Conservation (phyloP, 768 basidiomycete genomes). For the Amyloporia xantha region DNA sequence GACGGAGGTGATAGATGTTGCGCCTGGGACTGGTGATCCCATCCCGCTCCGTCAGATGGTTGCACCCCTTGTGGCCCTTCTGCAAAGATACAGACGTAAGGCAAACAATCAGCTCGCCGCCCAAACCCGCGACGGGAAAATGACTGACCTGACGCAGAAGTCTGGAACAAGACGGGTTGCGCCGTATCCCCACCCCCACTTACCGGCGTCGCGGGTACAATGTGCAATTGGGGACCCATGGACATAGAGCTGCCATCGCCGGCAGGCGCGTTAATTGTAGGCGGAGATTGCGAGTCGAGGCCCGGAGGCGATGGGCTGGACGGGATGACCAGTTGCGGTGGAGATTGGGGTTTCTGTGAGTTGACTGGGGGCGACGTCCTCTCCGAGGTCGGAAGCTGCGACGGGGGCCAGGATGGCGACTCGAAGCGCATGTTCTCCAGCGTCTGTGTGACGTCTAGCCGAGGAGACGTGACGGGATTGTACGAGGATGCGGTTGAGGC, state of each 20-base stretch:
- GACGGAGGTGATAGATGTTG: slow-evolving; percentile 1
- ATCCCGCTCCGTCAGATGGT: slow-evolving; percentile 2
- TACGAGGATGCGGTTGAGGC: slow-evolving; percentile 68
- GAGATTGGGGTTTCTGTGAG: slow-evolving; percentile 56
- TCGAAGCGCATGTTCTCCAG: slow-evolving; percentile 59
- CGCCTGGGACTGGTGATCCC: slow-evolving; percentile 3
- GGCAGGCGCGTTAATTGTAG: slow-evolving; percentile 56
- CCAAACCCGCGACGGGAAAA: background rate
- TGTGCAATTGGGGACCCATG: slow-evolving; percentile 60
- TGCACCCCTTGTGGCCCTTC: slow-evolving; percentile 3
- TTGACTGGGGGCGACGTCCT: slow-evolving; percentile 28
- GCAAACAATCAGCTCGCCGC: background rate
- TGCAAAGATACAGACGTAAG: no score
- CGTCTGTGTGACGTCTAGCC: slow-evolving; percentile 46
- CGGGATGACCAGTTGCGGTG: slow-evolving; percentile 53
- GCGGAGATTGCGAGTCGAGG: slow-evolving; percentile 32
- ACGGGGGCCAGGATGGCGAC: slow-evolving; percentile 50
- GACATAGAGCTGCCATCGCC: slow-evolving; percentile 42
- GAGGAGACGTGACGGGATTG: slow-evolving; percentile 44
- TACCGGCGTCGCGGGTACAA: slow-evolving; percentile 80
- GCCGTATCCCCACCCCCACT: slow-evolving; percentile 48
- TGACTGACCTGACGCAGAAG: background rate
- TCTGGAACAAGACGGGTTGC: slow-evolving; percentile 44
- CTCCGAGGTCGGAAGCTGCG: slow-evolving; percentile 37
- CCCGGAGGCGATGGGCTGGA: slow-evolving; percentile 30